Evolutionary conservation across 23 red algal species (phyloP).

Genomic region (Gracilaria vermiculophylla): DNA sequence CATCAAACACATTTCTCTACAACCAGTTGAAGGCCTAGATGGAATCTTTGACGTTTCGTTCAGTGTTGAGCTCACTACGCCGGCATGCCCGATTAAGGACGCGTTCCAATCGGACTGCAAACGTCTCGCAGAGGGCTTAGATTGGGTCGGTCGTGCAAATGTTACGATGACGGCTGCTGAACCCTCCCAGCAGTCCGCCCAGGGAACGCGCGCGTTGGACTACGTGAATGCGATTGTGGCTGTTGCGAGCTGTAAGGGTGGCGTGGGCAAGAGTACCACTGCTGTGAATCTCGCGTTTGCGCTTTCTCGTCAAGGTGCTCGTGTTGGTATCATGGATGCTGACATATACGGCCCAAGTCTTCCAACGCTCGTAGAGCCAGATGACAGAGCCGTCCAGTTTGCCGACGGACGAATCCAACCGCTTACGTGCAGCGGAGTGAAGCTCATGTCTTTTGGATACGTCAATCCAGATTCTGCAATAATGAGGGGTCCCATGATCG

Average conservation of each 20-base stretch:
- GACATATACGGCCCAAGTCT: slow-evolving; percentile 98
- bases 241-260: slow-evolving; percentile 93
- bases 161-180: slow-evolving; percentile 70
- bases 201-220: slow-evolving; percentile 43
- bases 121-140: slow-evolving; percentile 56
- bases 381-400: slow-evolving; percentile 76
- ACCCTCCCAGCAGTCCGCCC: background rate
- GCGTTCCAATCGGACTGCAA: slow-evolving; percentile 80
- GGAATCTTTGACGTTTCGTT: slow-evolving; percentile 80
- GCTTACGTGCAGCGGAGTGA: slow-evolving; percentile 67
- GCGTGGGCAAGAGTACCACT: slow-evolving; percentile 96
- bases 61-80: slow-evolving; percentile 93
- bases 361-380: slow-evolving; percentile 89
- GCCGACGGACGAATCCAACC: slow-evolving; percentile 85
- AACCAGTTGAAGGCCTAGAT: background rate
- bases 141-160: slow-evolving; percentile 56
- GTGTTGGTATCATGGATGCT: slow-evolving; percentile 97
- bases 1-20: slow-evolving; percentile 78
- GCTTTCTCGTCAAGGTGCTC: slow-evolving; percentile 73
- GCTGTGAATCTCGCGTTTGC: slow-evolving; percentile 95
- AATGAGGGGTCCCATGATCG: slow-evolving; percentile 98
- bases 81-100: slow-evolving; percentile 97
- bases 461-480: slow-evolving; percentile 94
- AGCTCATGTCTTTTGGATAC: slow-evolving; percentile 99
- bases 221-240: slow-evolving; percentile 82